These are phyloP conservation scores for Phytopythium delawarense DNA, from an alignment of 352 stramenopile genomes.

Conservation along the genomic window DNA sequence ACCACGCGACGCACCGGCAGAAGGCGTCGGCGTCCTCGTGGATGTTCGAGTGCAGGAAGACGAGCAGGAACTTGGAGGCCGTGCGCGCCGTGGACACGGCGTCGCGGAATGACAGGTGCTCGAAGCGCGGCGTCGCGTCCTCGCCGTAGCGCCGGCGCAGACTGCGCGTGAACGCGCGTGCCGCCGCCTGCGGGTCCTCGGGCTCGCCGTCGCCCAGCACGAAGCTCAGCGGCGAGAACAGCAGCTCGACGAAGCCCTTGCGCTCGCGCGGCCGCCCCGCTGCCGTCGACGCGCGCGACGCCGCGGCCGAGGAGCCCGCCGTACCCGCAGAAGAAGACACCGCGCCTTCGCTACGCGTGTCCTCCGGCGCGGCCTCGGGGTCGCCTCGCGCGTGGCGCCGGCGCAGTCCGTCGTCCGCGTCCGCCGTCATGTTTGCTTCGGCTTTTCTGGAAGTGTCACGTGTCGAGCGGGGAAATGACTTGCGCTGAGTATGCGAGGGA, in stretches of 20 bases:
- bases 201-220: slow-evolving; percentile 66
- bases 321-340: not conserved
- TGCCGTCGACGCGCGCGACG: slow-evolving; percentile 6
- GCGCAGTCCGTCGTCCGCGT: slow-evolving; percentile 22
- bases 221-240: slow-evolving; percentile 72
- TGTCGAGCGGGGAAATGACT: slow-evolving; percentile 1
- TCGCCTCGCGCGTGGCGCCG: slow-evolving; percentile 25
- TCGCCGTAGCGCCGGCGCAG: slow-evolving; percentile 57
- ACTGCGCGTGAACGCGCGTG: slow-evolving; percentile 51
- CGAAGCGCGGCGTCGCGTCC: slow-evolving; percentile 54
- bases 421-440: slow-evolving; percentile 9
- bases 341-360: slow-evolving; percentile 1
- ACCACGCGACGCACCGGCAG: slow-evolving; percentile 34
- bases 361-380: slow-evolving; percentile 6
- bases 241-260: slow-evolving; percentile 73
- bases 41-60: slow-evolving; percentile 84
- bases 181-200: slow-evolving; percentile 53
- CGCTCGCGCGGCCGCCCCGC: slow-evolving; percentile 27
- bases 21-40: slow-evolving; percentile 76
- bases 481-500: slow-evolving; percentile 1
- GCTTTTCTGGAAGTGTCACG: slow-evolving; percentile 9
- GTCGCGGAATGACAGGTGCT: slow-evolving; percentile 80
- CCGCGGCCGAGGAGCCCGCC: not conserved
- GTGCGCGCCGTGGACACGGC: slow-evolving; percentile 72
- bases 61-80: slow-evolving; percentile 79